Evolutionary conservation across 169 alveolate genomes (phyloP).

Genomic region (Pseudocohnilembus persalinus): DNA sequence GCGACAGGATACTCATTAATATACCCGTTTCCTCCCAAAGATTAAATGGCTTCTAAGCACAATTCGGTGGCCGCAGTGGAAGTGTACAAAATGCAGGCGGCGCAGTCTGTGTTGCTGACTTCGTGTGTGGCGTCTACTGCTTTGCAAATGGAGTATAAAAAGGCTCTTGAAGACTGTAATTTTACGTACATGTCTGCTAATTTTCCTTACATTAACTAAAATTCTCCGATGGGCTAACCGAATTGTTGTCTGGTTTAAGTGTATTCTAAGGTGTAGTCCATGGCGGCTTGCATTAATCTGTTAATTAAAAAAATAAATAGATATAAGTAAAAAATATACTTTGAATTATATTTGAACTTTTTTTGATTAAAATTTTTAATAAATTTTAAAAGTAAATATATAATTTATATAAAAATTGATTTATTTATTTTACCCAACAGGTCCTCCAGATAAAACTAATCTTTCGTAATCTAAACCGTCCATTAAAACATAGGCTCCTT

Average conservation of each 20-base stretch:
- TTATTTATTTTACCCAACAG: slow-evolving; percentile 63
- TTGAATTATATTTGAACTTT: too few species aligned
- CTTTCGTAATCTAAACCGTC: slow-evolving; percentile 86
- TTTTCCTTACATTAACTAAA: slow-evolving; percentile 80
- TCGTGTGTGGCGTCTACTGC: slow-evolving; percentile 58
- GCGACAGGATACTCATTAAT: slow-evolving; percentile 78
- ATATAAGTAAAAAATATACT: too few species aligned
- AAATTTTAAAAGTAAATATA: too few species aligned
- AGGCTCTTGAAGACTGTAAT: slow-evolving; percentile 65
- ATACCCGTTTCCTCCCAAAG: slow-evolving; percentile 85
- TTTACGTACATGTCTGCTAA: slow-evolving; percentile 81
- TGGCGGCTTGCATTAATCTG: slow-evolving; percentile 73
- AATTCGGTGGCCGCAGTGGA: slow-evolving; percentile 67
- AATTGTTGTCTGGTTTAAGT: slow-evolving; percentile 73
- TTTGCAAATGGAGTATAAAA: slow-evolving; percentile 61
- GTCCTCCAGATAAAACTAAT: slow-evolving; percentile 83
- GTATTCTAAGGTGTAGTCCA: slow-evolving; percentile 70
- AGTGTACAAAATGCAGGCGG: slow-evolving; percentile 68
- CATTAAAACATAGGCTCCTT: slow-evolving; percentile 85
- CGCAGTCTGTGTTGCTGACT: slow-evolving; percentile 70
- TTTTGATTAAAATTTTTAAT: too few species aligned
- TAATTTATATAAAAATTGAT: too few species aligned
- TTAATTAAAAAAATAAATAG: too few species aligned
- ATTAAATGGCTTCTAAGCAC: slow-evolving; percentile 73
- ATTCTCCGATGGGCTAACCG: slow-evolving; percentile 67